Base-by-base conservation (phyloP, 2,329 filamentous ascomycete genomes). In the Dendryphion nanum region DNA sequence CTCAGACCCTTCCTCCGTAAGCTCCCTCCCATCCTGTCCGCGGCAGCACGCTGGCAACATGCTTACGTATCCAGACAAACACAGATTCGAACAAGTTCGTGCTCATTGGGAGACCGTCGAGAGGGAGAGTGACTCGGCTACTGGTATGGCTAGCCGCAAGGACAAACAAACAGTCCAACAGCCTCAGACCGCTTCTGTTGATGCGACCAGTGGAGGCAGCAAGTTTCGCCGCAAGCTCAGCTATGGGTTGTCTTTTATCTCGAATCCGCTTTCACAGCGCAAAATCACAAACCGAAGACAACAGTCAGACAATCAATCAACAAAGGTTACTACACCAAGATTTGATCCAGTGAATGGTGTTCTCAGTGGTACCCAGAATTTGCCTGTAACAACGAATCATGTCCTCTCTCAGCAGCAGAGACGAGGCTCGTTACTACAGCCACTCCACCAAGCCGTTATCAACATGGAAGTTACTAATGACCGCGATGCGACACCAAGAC, bases 151-250 rank as follows among this genome's bases (percentile, higher is more conserved):
- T 18, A 53, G 54, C 35, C 55, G 53, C 35, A 59, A 49, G 28
- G 53, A 50, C 13, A 61, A 48, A 36, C 41, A 49, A 17, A 18
- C 34, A 4, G 33, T 34, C 18, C 49, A 50, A 30, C 48, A 48
- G 34, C 30, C 39, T 24, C 26, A 35, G 19, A 30, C 32, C 29
- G 34, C 33, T 23, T 48, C 51, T 7, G 6, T 24, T 5, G 38
- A 45, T 1, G 39, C 34, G 13, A 47, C 44, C 18, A 38, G 41
- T 33, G 36, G 18, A 18, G 21, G 42, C 18, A 54, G 53, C 44
- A 60, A 50, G 18, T 60, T 64, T 35, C 55, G 61, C 5, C 51
- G 57, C 15, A 64, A 58, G 42, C 51, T 64, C 35, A 63, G 55
- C 33, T 41, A 63, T 42, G 55, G 60, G 16, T 41, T 63, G 35